Evolutionary conservation across 352 stramenopile genomes (phyloP).

Genomic region (Globisporangium acanthophoron): DNA sequence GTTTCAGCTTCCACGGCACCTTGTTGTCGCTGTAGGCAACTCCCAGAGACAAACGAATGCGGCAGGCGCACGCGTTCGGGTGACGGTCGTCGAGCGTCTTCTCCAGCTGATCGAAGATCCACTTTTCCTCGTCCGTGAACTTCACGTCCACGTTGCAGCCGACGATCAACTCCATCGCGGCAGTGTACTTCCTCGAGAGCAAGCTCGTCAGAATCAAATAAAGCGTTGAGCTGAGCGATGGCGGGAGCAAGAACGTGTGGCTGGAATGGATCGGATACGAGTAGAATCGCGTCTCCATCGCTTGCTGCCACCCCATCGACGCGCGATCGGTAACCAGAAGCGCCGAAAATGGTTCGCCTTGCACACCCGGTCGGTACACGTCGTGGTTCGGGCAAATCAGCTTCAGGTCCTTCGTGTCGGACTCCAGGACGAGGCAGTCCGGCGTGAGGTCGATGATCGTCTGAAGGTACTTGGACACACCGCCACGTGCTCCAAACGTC

Average conservation of each 20-base stretch:
- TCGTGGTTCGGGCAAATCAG: constrained; percentile 81
- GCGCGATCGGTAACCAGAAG: constrained; percentile 72
- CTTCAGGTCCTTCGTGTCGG: constrained; percentile 71
- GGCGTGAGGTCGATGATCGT: constrained; percentile 39
- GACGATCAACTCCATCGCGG: constrained; percentile 95
- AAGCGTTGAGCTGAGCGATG: constrained; percentile 94
- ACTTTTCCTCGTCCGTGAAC: constrained; percentile 94
- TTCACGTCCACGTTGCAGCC: constrained; percentile 95
- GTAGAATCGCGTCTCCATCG: constrained; percentile 93
- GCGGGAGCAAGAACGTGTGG: constrained; percentile 91
- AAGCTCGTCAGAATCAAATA: constrained; percentile 98
- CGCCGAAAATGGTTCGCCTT: constrained; percentile 75
- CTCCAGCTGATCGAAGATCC: constrained; percentile 95
- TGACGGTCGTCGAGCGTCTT: constrained; percentile 94
- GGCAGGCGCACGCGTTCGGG: constrained; percentile 94
- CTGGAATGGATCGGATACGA: constrained; percentile 98
- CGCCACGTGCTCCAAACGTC: constrained; percentile 27
- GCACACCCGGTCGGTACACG: constrained; percentile 68
- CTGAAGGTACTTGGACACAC: constrained; percentile 44
- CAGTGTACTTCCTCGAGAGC: constrained; percentile 92
- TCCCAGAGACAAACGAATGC: constrained; percentile 84
- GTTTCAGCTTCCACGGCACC: constrained; percentile 81
- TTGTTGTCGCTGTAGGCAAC: constrained; percentile 91
- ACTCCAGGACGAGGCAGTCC: constrained; percentile 72
- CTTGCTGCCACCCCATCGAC: constrained; percentile 79